Evolutionary conservation across 2,329 filamentous ascomycete species (phyloP).

Genomic region (Colletotrichum acutatum): DNA sequence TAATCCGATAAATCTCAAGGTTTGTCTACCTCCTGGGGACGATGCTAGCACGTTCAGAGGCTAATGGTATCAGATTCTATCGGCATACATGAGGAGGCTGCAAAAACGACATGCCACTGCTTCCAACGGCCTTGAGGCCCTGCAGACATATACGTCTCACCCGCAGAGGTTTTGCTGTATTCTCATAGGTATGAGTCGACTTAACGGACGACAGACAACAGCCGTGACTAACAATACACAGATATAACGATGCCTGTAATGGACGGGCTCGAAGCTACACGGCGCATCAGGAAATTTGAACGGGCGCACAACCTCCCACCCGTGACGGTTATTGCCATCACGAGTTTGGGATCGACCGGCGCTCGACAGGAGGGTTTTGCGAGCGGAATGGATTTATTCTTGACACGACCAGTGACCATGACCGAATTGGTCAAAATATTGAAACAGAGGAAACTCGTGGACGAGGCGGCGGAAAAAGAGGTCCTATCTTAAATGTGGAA

Average conservation of each 20-base stretch:
- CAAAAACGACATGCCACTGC: slow-evolving; percentile 50
- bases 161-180: slow-evolving; percentile 34
- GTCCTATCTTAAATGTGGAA: background rate
- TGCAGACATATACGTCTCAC: slow-evolving; percentile 41
- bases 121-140: slow-evolving; percentile 55
- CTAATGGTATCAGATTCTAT: slow-evolving; percentile 43
- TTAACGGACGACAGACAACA: accelerated
- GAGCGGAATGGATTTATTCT: slow-evolving; percentile 56
- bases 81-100: slow-evolving; percentile 49
- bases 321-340: slow-evolving; percentile 56
- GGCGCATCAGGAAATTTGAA: slow-evolving; percentile 54
- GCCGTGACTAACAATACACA: background rate
- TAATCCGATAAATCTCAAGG: slow-evolving; percentile 48
- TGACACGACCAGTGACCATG: slow-evolving; percentile 57
- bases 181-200: slow-evolving; percentile 28
- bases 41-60: no score
- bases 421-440: slow-evolving; percentile 43
- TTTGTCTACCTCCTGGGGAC: background rate
- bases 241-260: slow-evolving; percentile 61
- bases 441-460: slow-evolving; percentile 23
- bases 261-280: slow-evolving; percentile 53
- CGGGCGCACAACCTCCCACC: slow-evolving; percentile 48
- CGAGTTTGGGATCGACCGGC: slow-evolving; percentile 53
- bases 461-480: slow-evolving; percentile 20
- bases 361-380: slow-evolving; percentile 57